phyloP scores from a whole-genome alignment of 805 yeast genomes.

The Pichia ethanolica region DNA sequence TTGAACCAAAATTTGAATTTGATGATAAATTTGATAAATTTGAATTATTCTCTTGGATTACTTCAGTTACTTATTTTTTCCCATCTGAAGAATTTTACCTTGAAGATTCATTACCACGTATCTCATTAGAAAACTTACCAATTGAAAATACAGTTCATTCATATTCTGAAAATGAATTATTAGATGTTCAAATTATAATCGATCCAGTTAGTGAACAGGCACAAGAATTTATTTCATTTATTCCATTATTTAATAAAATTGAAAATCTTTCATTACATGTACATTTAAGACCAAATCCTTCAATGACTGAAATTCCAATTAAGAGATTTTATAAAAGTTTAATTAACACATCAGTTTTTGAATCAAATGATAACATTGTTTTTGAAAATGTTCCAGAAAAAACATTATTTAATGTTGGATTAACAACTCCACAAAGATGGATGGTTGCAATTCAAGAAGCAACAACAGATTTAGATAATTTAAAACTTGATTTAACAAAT shows the following conservation, averaged over 20 bases:
- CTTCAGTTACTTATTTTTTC: slow-evolving; percentile 18
- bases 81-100: slow-evolving; percentile 25
- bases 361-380: slow-evolving; percentile 13
- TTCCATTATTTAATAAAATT: slow-evolving; percentile 31
- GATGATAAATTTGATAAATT: slow-evolving; percentile 8
- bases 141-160: slow-evolving; percentile 3
- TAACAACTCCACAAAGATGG: slow-evolving; percentile 66
- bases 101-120: slow-evolving; percentile 17
- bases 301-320: slow-evolving; percentile 34
- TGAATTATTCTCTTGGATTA: slow-evolving; percentile 19
- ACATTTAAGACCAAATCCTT: slow-evolving; percentile 44
- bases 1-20: neutral
- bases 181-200: slow-evolving; percentile 53
- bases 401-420: slow-evolving; percentile 44
- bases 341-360: slow-evolving; percentile 24
- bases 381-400: slow-evolving; percentile 47
- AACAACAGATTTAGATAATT: slow-evolving; percentile 56
- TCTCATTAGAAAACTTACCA: slow-evolving; percentile 9
- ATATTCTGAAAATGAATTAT: slow-evolving; percentile 1
- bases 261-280: slow-evolving; percentile 48
- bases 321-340: slow-evolving; percentile 54
- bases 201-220: slow-evolving; percentile 70
- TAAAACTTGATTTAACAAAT: slow-evolving; percentile 38
- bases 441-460: slow-evolving; percentile 46
- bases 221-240: slow-evolving; percentile 51